These are phyloP conservation scores for Naganishia sp. DNA, from an alignment of 1,284 basidiomycete genomes.

Conservation along the genomic window DNA sequence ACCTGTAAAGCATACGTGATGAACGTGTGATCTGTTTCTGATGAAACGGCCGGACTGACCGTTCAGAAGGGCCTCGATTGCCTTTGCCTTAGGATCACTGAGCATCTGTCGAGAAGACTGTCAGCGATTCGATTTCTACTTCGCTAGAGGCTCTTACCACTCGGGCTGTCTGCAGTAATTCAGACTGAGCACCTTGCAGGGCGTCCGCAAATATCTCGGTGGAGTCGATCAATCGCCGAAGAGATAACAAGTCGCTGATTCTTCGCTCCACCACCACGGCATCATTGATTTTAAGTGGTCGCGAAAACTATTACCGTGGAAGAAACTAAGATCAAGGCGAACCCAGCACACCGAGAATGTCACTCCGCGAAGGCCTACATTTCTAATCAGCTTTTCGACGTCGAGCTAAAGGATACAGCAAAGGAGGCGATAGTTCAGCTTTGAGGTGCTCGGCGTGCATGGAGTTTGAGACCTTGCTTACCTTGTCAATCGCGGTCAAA, in stretches of 20 bases:
- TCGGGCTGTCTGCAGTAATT: conserved; percentile 15
- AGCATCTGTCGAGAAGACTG: conserved; percentile 13
- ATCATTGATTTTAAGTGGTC: conserved; percentile 24
- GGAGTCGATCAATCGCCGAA: conserved; percentile 36
- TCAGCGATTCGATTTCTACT: background rate
- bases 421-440: conserved; percentile 1
- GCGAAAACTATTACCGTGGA: conserved; percentile 33
- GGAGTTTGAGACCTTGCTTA: background rate
- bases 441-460: background rate
- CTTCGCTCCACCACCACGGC: conserved; percentile 36
- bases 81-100: conserved; percentile 21
- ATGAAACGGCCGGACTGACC: conserved; percentile 22
- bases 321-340: background rate
- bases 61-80: conserved; percentile 33
- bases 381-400: conserved; percentile 79
- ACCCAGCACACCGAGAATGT: background rate
- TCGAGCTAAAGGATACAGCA: conserved; percentile 60
- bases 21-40: background rate
- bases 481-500: conserved; percentile 32
- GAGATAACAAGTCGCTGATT: conserved; percentile 38
- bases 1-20: conserved; percentile 15
- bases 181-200: conserved; percentile 21
- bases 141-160: conserved; percentile 13
- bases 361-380: conserved; percentile 55
- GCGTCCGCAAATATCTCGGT: conserved; percentile 31